phyloP scores from a whole-genome alignment of 345 rosid species.

The Microthlaspi erraticum region DNA sequence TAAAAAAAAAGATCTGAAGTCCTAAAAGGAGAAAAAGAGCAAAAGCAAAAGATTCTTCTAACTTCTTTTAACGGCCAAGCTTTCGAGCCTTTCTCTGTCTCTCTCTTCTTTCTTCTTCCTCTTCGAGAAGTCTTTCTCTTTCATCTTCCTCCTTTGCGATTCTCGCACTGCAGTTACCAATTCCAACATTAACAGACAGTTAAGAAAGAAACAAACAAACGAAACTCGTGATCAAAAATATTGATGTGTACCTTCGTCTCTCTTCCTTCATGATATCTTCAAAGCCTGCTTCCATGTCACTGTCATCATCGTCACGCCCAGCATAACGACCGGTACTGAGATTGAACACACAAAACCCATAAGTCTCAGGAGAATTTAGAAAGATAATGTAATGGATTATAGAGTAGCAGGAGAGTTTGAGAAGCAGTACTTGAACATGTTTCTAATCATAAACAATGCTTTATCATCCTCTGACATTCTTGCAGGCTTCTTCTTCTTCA shows the following conservation, averaged over 20 bases:
- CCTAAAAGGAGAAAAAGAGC: conserved; percentile 23
- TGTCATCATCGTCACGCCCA: conserved; percentile 56
- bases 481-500: conserved; percentile 65
- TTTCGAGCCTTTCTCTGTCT: conserved; percentile 59
- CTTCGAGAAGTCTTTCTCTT: conserved; percentile 59
- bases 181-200: background rate
- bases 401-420: conserved; percentile 2
- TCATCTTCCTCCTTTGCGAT: conserved; percentile 78
- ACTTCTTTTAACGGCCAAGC: conserved; percentile 44
- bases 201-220: background rate
- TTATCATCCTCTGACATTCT: conserved; percentile 46
- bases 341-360: background rate
- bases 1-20: background rate
- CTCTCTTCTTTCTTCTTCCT: conserved; percentile 68
- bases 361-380: background rate
- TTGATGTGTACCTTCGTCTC: conserved; percentile 61
- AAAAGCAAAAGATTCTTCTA: conserved; percentile 15
- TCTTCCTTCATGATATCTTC: conserved; percentile 84
- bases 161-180: conserved; percentile 55
- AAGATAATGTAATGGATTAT: background rate
- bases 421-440: conserved; percentile 57
- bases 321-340: conserved; percentile 32
- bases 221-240: background rate
- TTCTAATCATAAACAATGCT: conserved; percentile 61
- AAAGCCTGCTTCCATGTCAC: conserved; percentile 86